Percentiles rank a stretch among this genome's conserved stretches.
Conservation (phyloP, 169 alveolate species). For the Plasmodium coatneyi region DNA sequence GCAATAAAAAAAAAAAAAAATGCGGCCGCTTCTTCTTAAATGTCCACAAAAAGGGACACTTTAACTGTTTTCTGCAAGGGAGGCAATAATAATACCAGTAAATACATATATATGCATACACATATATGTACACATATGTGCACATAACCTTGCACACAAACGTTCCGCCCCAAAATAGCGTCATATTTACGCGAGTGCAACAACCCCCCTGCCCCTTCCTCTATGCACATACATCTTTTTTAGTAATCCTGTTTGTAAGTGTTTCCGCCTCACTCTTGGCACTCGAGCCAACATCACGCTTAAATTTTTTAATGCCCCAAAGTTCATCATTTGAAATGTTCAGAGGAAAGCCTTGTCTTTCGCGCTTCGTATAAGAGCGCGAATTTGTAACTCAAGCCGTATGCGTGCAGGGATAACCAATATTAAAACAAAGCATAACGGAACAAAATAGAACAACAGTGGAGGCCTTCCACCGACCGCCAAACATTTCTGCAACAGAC, state of each 20-base stretch:
- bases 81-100: not conserved
- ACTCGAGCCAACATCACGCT: too few species aligned
- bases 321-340: not conserved
- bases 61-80: not conserved
- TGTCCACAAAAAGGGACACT: not conserved
- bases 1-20: not conserved
- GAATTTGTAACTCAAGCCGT: not conserved
- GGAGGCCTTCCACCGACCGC: not conserved
- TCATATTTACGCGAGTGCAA: not conserved
- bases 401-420: not conserved
- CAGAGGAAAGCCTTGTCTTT: not conserved
- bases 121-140: not conserved
- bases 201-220: not conserved
- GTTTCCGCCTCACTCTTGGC: not conserved
- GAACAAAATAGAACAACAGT: not conserved
- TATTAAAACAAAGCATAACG: not conserved
- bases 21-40: not conserved
- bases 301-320: not conserved
- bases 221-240: not conserved
- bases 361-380: not conserved
- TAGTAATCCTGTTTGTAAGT: not conserved
- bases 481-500: not conserved
- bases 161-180: not conserved
- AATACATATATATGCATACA: not conserved
- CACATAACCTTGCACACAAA: not conserved